phyloP scores from a whole-genome alignment of 371 early-diverging fungal species.

The Phascolomyces articulosus region DNA sequence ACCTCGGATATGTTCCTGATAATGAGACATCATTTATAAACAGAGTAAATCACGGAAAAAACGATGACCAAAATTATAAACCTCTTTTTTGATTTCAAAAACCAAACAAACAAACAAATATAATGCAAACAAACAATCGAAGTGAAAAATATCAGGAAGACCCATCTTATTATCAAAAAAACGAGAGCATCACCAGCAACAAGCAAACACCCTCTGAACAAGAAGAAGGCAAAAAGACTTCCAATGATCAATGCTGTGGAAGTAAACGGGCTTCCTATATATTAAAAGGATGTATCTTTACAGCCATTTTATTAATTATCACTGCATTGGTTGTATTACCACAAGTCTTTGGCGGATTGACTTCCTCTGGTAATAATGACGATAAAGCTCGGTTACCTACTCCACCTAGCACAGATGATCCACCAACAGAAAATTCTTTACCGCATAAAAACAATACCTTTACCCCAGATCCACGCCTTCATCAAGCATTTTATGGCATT shows the following conservation, averaged over 20 bases:
- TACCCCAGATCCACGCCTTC: conserved; percentile 14
- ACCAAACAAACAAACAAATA: conserved; percentile 4
- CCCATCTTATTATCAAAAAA: too few relatives aligned
- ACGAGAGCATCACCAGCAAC: not conserved
- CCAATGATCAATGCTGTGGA: conserved; percentile 2
- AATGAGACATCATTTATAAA: not conserved
- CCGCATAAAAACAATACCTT: not conserved
- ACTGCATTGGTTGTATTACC: conserved; percentile 10
- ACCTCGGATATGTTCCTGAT: not conserved
- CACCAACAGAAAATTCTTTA: not conserved
- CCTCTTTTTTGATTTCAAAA: not conserved
- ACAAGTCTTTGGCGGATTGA: conserved; percentile 3
- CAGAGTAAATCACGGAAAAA: not conserved
- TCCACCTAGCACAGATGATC: not conserved
- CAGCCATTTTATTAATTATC: conserved; percentile 1
- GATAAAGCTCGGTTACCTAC: not conserved
- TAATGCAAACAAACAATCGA: conserved; percentile 8
- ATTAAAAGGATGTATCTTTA: conserved; percentile 14
- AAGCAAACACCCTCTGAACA: not conserved
- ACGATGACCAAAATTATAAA: not conserved
- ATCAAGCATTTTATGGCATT: conserved; percentile 50
- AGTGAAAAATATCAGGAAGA: too few relatives aligned
- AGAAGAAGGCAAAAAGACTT: conserved; percentile 53
- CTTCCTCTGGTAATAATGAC: not conserved
- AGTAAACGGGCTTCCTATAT: conserved; percentile 4